Percentiles rank a stretch among this genome's conserved stretches.
These are phyloP conservation scores for Casuarina cunninghamiana DNA, from an alignment of 306 rosid genomes.

Conservation along the genomic window DNA sequence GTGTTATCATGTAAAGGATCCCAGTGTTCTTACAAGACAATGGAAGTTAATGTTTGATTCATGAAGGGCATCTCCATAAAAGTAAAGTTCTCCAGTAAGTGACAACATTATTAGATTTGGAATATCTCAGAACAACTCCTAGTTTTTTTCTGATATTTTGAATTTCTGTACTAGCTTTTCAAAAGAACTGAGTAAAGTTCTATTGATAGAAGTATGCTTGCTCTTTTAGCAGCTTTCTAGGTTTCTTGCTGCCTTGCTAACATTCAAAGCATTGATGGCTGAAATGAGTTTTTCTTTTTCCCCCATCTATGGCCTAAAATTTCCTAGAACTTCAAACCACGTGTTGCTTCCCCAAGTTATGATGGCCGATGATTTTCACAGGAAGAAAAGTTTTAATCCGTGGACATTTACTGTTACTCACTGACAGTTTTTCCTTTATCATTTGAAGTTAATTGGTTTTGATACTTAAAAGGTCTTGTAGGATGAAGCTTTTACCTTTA, in stretches of 20 bases:
- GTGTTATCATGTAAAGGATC: not conserved
- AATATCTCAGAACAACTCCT: not conserved
- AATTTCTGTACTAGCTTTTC: not conserved
- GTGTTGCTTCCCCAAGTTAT: not conserved
- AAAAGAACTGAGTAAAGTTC: not conserved
- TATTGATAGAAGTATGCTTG: not conserved
- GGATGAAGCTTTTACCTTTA: not conserved
- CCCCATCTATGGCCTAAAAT: not conserved
- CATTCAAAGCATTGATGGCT: not conserved
- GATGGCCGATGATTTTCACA: not conserved
- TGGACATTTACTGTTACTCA: no score
- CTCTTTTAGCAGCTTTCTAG: not conserved
- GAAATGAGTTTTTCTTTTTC: not conserved
- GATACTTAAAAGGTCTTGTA: not conserved
- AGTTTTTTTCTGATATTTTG: not conserved
- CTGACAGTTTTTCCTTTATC: not conserved
- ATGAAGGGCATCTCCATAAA: not conserved
- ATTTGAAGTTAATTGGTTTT: not conserved
- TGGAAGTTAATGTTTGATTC: constrained; percentile 1
- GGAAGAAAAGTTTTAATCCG: not conserved
- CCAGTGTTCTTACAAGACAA: not conserved
- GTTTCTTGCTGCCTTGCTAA: not conserved
- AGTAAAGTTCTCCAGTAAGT: not conserved
- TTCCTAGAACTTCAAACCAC: not conserved
- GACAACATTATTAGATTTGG: not conserved